Evolutionary conservation across 2,329 filamentous ascomycete species (phyloP), one percentile per base, ranked within the genome.

Genomic region (Raffaelea albimanens): DNA sequence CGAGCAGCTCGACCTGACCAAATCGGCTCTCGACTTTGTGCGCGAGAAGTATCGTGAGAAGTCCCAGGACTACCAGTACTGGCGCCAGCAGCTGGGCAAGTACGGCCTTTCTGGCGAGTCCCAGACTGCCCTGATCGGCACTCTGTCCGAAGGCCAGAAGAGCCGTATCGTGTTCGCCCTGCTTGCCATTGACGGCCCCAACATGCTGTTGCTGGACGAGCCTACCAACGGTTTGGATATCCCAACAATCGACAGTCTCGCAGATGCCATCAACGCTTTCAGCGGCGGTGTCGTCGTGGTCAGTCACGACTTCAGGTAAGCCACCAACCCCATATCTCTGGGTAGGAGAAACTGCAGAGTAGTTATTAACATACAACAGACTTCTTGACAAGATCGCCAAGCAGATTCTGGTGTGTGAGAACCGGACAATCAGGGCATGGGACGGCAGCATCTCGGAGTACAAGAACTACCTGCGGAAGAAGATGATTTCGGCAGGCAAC

Each of bases 211-310:
- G 58, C 81, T 98, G 48, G 93, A 98, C 73, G 93, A 98, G 74
- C 94, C 93, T 67, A 98, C 93, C 65, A 98, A 98, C 82, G 93
- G 93, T 79, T 76, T 98, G 54, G 93, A 98, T 77, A 98, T 98
- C 56, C 90, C 93, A 25, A 97, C 93, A 46, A 98, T 98, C 62
- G 93, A 98, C 74, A 90, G 85, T 70, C 71, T 98, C 71, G 94
- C 93, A 3, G 91, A 98, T 62, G 93, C 93, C 59, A 98, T 98
- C 73, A 95, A 97, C 63, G 85, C 88, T 51, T 98, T 87, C 68
- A 90, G 81, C 56, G 93, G 93, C 61, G 93, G 94, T 85, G 91
- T 97, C 45, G 87, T 97, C 46, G 91, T 97, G 55, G 93, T 98
- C 49, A 94, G 86, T 60, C 93, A 98, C 85, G 93, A 98, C 69